Conservation (phyloP, 2,329 filamentous ascomycete species). For the Cladosporium sp. region DNA sequence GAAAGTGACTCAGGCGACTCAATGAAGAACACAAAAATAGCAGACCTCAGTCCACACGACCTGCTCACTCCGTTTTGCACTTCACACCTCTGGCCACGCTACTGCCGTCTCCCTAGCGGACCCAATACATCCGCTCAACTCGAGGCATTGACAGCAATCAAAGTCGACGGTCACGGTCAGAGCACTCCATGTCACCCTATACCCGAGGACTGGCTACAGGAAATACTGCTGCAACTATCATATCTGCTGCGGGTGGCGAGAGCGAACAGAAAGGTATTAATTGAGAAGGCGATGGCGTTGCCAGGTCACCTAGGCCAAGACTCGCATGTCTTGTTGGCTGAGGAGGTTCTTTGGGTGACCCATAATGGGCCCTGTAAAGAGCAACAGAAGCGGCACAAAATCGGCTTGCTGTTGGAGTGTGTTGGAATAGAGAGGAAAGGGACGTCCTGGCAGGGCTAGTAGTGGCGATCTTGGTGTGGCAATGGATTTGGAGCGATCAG, state of each 20-base stretch:
- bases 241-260: not conserved
- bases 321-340: not conserved
- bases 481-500: too few relatives aligned
- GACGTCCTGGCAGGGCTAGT: not conserved
- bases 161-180: not conserved
- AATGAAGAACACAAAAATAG: too few relatives aligned
- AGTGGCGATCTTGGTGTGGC: too few relatives aligned
- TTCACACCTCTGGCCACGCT: constrained; percentile 3
- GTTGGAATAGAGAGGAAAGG: constrained; percentile 3
- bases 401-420: constrained; percentile 1
- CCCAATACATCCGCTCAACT: not conserved
- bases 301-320: not conserved
- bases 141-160: not conserved
- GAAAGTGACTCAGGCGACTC: too few relatives aligned
- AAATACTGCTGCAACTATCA: not conserved
- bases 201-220: not conserved
- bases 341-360: not conserved
- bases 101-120: not conserved
- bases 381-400: not conserved
- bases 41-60: not conserved
- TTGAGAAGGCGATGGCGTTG: not conserved
- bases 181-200: not conserved
- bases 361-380: not conserved
- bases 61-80: not conserved
- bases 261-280: not conserved